phyloP scores from a whole-genome alignment of 2,329 filamentous ascomycete genomes.

The Alternaria brassicae region DNA sequence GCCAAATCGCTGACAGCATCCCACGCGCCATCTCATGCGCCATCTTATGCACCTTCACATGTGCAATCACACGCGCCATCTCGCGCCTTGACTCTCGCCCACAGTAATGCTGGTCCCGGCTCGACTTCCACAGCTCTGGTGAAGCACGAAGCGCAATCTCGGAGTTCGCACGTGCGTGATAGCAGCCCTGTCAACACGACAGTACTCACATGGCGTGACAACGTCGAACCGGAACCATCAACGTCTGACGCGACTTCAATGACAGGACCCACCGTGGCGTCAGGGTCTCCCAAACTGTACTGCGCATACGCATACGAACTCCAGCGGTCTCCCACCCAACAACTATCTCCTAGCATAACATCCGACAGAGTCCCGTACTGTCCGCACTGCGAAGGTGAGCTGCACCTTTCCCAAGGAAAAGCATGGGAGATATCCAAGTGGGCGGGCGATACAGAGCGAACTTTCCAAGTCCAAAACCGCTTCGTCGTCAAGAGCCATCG shows the following conservation, averaged over 20 bases:
- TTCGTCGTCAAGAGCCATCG: slow-evolving; percentile 49
- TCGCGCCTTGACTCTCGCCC: slow-evolving; percentile 24
- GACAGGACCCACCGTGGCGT: slow-evolving; percentile 27
- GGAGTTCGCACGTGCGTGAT: slow-evolving; percentile 13
- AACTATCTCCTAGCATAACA: slow-evolving; percentile 35
- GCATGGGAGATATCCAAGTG: slow-evolving; percentile 48
- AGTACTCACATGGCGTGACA: slow-evolving; percentile 26
- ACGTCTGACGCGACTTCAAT: slow-evolving; percentile 36
- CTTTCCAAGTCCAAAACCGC: slow-evolving; percentile 45
- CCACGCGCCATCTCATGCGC: neutral
- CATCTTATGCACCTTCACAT: neutral
- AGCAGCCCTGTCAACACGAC: slow-evolving; percentile 38
- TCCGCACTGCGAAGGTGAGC: slow-evolving; percentile 37
- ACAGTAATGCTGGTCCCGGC: slow-evolving; percentile 10
- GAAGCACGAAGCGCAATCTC: slow-evolving; percentile 23
- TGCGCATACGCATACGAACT: slow-evolving; percentile 45
- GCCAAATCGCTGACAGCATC: neutral
- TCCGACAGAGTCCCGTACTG: slow-evolving; percentile 37
- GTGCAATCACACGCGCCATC: slow-evolving; percentile 18
- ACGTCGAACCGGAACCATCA: slow-evolving; percentile 24
- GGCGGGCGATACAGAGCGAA: slow-evolving; percentile 40
- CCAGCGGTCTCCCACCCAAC: slow-evolving; percentile 37
- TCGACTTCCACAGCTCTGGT: slow-evolving; percentile 37
- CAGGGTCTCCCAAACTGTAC: slow-evolving; percentile 30
- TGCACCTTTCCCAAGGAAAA: slow-evolving; percentile 45